Evolutionary conservation across 768 basidiomycete genomes (phyloP), one percentile per base, ranked within the genome.

Genomic region (Pleurotus eryngii): DNA sequence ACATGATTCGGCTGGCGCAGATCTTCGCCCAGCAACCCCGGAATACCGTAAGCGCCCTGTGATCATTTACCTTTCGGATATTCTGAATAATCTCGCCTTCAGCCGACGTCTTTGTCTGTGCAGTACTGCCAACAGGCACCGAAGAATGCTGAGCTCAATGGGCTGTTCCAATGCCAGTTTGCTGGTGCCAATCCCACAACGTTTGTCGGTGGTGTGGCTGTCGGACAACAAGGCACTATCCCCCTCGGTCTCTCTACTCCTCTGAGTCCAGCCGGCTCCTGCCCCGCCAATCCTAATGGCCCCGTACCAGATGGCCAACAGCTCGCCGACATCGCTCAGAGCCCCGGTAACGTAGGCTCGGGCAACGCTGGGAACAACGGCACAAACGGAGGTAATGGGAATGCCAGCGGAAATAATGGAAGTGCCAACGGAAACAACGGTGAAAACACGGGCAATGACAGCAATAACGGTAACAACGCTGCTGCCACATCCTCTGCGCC

Each of bases 91-190:
- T 49, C 20, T 5, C 5, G 3, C 40, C 15, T 49, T 22, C 55
- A 80, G 76, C 80, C 80, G 14, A 68, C 69, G 47, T 76, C 76
- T 4, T 62, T 69, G 55, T 74, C 74, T 37, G 72, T 82, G 2
- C 78, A 68, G 1, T 84, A 83, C 69, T 85, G 83, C 67, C 76
- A 84, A 60, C 62, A 70, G n/a, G 75, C 81, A 0, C 81, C 82
- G 14, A 67, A 66, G 57, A 84, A 85, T 59, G 22, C 70, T 0
- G 80, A 84, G 64, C 75, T 86, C 11, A 72, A 77, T 49, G 82
- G 82, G 6, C 70, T 81, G 27, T 84, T 79, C 71, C 83, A 84
- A 63, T 84, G 82, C 64, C 84, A 85, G 66, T 84, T 78, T 68
- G 68, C 73, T 60, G 76, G 81, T 54, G 74, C 72, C 20, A 64